phyloP scores from a whole-genome alignment of 2,329 filamentous ascomycete genomes.

The Pseudogymnoascus sp. region DNA sequence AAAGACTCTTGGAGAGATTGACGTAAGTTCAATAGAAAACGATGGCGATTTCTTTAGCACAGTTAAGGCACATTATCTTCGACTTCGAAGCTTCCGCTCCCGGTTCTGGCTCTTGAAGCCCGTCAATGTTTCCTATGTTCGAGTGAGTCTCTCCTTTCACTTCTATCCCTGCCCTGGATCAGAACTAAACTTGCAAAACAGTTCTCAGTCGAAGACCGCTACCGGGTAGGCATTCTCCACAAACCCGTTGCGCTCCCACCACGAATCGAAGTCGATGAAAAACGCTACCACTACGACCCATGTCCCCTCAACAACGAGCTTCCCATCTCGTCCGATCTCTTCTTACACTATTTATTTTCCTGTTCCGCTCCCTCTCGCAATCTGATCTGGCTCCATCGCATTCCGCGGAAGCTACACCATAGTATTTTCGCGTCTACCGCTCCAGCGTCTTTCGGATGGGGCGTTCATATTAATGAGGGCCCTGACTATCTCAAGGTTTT shows the following conservation, averaged over 20 bases:
- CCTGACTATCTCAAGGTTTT: constrained; percentile 9
- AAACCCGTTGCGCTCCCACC: constrained; percentile 13
- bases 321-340: constrained; percentile 10
- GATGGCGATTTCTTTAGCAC: neutral
- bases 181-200: neutral
- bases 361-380: neutral
- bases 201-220: constrained; percentile 13
- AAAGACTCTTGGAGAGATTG: neutral
- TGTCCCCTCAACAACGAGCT: constrained; percentile 14
- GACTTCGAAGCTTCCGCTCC: constrained; percentile 11
- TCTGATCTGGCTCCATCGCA: constrained; percentile 10
- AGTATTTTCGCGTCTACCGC: constrained; percentile 2
- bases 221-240: constrained; percentile 14
- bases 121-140: constrained; percentile 11
- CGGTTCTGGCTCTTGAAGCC: constrained; percentile 15
- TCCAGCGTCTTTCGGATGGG: constrained; percentile 11
- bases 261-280: constrained; percentile 10
- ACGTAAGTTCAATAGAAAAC: neutral
- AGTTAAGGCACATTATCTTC: constrained; percentile 9
- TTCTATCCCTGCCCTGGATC: neutral
- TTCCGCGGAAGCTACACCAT: constrained; percentile 4
- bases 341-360: constrained; percentile 11
- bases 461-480: constrained; percentile 13
- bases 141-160: constrained; percentile 4
- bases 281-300: constrained; percentile 13